Base-by-base conservation (phyloP, 129 eudicot species). In the Ambrosia artemisiifolia region DNA sequence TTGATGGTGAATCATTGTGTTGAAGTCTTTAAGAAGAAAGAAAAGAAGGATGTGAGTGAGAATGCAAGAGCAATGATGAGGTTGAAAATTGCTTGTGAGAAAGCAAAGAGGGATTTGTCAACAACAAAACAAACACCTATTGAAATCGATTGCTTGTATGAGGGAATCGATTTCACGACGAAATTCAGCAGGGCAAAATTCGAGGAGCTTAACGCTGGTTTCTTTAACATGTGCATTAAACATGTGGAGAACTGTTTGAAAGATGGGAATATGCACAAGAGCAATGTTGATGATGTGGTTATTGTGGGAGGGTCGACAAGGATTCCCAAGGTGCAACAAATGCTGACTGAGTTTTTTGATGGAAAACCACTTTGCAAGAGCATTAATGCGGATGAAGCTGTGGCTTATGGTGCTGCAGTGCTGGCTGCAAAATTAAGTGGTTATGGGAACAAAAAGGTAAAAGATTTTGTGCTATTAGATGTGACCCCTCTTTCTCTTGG, bases 261-360 rank as follows among this genome's bases (percentile, higher is more conserved):
- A 16, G 77, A 73, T 32, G 77, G 28, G 28, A 24, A 24, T 24
- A 24, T 24, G 28, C 28, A 24, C 28, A 24, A 24, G 28, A 24
- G 28, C 62, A 40, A 67, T 40, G 49, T 75, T 32, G 47, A 75
- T 40, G 80, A 75, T 30, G 66, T 75, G 3, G 74, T 75, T 55
- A 38, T 75, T 11, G 74, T 76, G 32, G 80, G 80, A 11, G 80
- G 80, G 6, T 76, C 74, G 4, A 76, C 80, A 54, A 20, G 80
- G 47, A 76, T 76, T 44, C 80, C 80, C 0, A 67, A 76, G 16
- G 62, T 76, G 4, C 80, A 66, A 59, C 60, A 73, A 48, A 73
- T 73, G 78, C 11, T 73, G 34, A 24, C 28, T 1, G 28, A 24
- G 28, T 24, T 24, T 24, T 24, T 24, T 24, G 28, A 24, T 24